Evolutionary conservation across 1,139 yeast genomes (phyloP).

Genomic region (Saccharomyces pastorianus): DNA sequence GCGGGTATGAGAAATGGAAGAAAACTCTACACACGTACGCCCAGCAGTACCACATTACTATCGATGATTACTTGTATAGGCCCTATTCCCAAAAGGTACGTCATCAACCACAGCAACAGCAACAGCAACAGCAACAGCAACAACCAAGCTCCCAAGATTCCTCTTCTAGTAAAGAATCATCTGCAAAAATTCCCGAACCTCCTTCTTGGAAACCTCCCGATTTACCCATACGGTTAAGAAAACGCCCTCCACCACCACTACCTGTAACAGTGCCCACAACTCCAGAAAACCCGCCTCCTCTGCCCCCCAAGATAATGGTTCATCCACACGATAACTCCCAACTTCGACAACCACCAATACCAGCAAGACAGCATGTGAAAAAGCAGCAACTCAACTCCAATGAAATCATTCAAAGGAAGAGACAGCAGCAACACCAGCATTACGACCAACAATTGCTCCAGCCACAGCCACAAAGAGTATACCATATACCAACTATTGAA

Average conservation of each 20-base stretch:
- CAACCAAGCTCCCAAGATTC: not conserved
- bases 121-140: slow-evolving; percentile 2
- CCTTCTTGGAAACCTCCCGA: slow-evolving; percentile 22
- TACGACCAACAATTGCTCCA: slow-evolving; percentile 2
- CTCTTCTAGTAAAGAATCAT: not conserved
- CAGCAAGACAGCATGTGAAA: not conserved
- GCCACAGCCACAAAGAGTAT: slow-evolving; percentile 3
- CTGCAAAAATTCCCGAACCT: slow-evolving; percentile 10
- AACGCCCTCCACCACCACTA: slow-evolving; percentile 29
- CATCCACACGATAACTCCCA: not conserved
- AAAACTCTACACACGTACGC: slow-evolving; percentile 18
- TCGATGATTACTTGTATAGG: slow-evolving; percentile 19
- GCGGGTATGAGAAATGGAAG: slow-evolving; percentile 33
- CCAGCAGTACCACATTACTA: slow-evolving; percentile 14
- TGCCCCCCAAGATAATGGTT: slow-evolving; percentile 13
- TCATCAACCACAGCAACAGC: not conserved
- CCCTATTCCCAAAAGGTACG: slow-evolving; percentile 11
- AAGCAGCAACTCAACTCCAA: slow-evolving; percentile 1
- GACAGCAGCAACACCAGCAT: not conserved
- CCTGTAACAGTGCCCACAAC: slow-evolving; percentile 14
- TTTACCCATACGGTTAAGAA: slow-evolving; percentile 21
- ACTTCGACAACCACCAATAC: not conserved
- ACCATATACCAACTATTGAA: slow-evolving; percentile 33
- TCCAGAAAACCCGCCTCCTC: slow-evolving; percentile 14
- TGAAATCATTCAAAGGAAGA: not conserved